Evolutionary conservation across 495 filamentous ascomycete genomes (phyloP).

Genomic region (Aspergillus baeticus): DNA sequence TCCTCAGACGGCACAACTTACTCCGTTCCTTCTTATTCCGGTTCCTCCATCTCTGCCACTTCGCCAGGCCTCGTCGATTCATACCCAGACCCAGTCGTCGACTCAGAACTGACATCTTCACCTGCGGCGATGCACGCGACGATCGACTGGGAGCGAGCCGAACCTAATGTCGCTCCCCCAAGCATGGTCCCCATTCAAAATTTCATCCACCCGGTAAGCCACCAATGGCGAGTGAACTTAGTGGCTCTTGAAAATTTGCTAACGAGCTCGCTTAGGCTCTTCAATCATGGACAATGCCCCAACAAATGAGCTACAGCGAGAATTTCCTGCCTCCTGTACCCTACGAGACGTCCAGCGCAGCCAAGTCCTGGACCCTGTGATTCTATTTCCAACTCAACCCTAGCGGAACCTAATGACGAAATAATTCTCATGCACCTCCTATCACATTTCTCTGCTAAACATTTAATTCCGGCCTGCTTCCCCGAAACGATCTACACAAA

Average conservation of each 20-base stretch:
- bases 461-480: neutral
- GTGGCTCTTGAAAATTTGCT: neutral
- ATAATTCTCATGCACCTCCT: neutral
- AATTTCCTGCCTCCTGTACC: constrained; percentile 16
- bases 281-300: constrained; percentile 42
- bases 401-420: neutral
- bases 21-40: constrained; percentile 36
- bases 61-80: constrained; percentile 35
- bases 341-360: neutral
- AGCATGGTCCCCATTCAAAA: constrained; percentile 36
- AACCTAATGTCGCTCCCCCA: constrained; percentile 26
- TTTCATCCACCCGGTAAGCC: constrained; percentile 37
- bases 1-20: constrained; percentile 37
- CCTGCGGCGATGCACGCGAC: constrained; percentile 36
- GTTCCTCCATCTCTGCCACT: constrained; percentile 38
- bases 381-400: neutral
- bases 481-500: neutral
- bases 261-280: constrained; percentile 21
- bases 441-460: neutral
- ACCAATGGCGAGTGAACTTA: no score
- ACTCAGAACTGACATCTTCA: constrained; percentile 36
- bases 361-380: constrained; percentile 17
- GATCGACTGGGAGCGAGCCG: constrained; percentile 36
- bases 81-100: constrained; percentile 36
- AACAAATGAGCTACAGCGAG: constrained; percentile 41